Conservation (phyloP, 352 stramenopile species). For the Detonula confervacea region DNA sequence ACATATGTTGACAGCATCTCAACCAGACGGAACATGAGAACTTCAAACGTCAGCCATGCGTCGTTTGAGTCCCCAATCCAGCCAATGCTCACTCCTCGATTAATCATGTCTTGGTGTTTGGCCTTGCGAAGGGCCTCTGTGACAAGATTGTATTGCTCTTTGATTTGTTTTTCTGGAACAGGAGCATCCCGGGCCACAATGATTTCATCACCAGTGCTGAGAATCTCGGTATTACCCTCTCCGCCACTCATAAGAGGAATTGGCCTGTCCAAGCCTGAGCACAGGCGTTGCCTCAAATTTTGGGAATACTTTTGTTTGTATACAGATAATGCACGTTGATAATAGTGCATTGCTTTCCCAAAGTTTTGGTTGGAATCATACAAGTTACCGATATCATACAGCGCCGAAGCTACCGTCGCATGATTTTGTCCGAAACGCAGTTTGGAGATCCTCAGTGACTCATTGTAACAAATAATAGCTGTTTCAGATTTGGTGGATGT, state of each 20-base stretch:
- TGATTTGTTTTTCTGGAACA: slow-evolving; percentile 31
- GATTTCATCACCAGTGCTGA: slow-evolving; percentile 59
- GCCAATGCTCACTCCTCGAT: slow-evolving; percentile 31
- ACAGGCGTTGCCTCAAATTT: slow-evolving; percentile 46
- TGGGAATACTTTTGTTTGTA: slow-evolving; percentile 56
- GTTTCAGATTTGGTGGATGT: slow-evolving; percentile 27
- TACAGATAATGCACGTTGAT: slow-evolving; percentile 48
- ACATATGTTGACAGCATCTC: slow-evolving; percentile 64
- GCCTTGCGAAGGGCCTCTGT: slow-evolving; percentile 49
- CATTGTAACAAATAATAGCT: slow-evolving; percentile 59
- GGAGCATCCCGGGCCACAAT: slow-evolving; percentile 16
- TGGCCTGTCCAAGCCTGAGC: slow-evolving; percentile 31
- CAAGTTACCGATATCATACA: slow-evolving; percentile 53
- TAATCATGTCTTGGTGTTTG: slow-evolving; percentile 36
- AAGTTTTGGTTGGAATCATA: slow-evolving; percentile 58
- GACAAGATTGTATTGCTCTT: slow-evolving; percentile 50
- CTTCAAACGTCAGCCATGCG: slow-evolving; percentile 55
- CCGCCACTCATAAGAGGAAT: slow-evolving; percentile 13
- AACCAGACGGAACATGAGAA: slow-evolving; percentile 53
- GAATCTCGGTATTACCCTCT: slow-evolving; percentile 25
- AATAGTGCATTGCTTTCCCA: slow-evolving; percentile 51
- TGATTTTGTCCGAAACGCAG: slow-evolving; percentile 55
- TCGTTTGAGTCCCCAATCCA: slow-evolving; percentile 41
- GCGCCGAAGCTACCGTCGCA: slow-evolving; percentile 42
- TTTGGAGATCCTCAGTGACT: slow-evolving; percentile 56